Evolutionary conservation across 495 filamentous ascomycete genomes (phyloP).

Genomic region (Trichoderma parareesei): DNA sequence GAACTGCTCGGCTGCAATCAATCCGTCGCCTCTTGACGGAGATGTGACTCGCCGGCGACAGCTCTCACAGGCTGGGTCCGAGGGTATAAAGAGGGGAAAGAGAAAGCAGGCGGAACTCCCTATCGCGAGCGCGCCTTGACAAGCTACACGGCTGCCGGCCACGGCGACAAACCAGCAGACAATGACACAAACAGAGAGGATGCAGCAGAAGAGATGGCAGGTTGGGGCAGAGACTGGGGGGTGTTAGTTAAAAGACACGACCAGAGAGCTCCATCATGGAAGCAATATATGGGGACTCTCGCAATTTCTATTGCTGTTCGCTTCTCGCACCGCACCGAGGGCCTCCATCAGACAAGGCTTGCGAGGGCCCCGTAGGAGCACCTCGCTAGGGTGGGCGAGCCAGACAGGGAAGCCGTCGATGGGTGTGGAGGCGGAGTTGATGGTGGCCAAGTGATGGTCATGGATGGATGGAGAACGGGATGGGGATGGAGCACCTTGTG

Average conservation of each 20-base stretch:
- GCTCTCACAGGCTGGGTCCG: background rate
- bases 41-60: background rate
- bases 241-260: background rate
- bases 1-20: background rate
- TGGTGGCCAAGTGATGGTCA: conserved; percentile 8
- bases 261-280: conserved; percentile 5
- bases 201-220: background rate
- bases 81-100: conserved; percentile 2
- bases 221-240: background rate
- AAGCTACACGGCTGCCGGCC: background rate
- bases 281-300: conserved; percentile 2
- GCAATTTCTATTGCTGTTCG: conserved; percentile 4
- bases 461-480: conserved; percentile 6
- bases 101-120: background rate
- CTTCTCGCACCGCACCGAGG: conserved; percentile 2
- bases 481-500: conserved; percentile 8
- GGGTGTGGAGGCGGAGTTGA: conserved; percentile 9
- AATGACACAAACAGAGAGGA: background rate
- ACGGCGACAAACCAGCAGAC: background rate
- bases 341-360: conserved; percentile 6
- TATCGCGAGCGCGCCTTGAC: background rate
- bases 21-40: background rate
- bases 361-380: conserved; percentile 2
- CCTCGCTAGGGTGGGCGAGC: conserved; percentile 4
- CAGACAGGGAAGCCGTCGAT: background rate